phyloP scores from a whole-genome alignment of 2,329 filamentous ascomycete species.

The Penicillium brevicompactum region DNA sequence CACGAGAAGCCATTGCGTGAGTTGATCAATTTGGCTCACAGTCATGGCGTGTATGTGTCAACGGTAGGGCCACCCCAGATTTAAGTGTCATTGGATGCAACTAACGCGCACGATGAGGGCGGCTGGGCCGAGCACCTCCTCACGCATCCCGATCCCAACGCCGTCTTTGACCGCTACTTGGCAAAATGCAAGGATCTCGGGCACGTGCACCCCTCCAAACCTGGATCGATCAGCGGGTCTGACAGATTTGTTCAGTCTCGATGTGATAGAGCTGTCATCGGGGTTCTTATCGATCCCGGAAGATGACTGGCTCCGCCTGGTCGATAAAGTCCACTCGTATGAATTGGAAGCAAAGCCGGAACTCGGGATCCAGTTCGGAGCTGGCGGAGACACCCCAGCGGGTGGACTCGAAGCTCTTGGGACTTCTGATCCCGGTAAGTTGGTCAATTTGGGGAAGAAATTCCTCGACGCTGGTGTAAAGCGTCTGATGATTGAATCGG shows the following conservation, averaged over 20 bases:
- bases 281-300: slow-evolving; percentile 58
- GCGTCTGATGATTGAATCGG: slow-evolving; percentile 61
- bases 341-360: slow-evolving; percentile 58
- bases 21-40: slow-evolving; percentile 53
- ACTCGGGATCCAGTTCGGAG: slow-evolving; percentile 60
- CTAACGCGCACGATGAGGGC: slow-evolving; percentile 37
- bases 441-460: slow-evolving; percentile 52
- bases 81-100: not conserved
- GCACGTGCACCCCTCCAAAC: slow-evolving; percentile 23
- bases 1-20: slow-evolving; percentile 49
- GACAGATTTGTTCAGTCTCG: slow-evolving; percentile 42
- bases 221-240: not conserved
- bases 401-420: slow-evolving; percentile 51
- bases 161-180: slow-evolving; percentile 56
- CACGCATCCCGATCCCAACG: slow-evolving; percentile 48
- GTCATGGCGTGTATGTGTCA: slow-evolving; percentile 55
- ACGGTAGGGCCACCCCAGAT: slow-evolving; percentile 39
- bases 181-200: slow-evolving; percentile 55
- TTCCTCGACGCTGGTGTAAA: slow-evolving; percentile 58
- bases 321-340: slow-evolving; percentile 51
- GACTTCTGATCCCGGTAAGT: slow-evolving; percentile 52
- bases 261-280: slow-evolving; percentile 57
- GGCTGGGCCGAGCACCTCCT: slow-evolving; percentile 59
- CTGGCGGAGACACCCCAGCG: slow-evolving; percentile 55
- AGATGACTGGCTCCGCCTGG: slow-evolving; percentile 56